These are phyloP conservation scores for Zychaea mexicana DNA, from an alignment of 371 early-diverging fungal genomes.

Conservation along the genomic window DNA sequence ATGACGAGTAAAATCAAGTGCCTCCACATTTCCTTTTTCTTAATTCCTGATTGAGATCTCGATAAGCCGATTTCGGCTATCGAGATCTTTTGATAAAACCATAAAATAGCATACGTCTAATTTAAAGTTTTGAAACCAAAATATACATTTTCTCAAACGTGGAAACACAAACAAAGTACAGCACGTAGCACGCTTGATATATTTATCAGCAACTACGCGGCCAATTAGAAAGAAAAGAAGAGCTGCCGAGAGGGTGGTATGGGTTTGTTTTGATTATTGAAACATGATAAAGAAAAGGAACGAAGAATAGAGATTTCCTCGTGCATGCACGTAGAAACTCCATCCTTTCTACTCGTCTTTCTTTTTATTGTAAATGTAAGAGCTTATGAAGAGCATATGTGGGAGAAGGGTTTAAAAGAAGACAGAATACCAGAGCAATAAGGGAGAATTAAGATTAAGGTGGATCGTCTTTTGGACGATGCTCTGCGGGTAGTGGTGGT, in stretches of 20 bases:
- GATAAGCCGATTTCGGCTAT: constrained; percentile 2
- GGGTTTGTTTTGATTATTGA: background rate
- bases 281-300: background rate
- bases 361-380: background rate
- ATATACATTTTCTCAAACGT: background rate
- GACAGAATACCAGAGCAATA: no score
- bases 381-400: background rate
- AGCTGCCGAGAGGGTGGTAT: no score
- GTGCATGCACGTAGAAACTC: background rate
- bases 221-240: no score
- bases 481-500: background rate
- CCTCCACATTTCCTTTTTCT: no score
- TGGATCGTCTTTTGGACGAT: background rate
- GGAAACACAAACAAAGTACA: no score
- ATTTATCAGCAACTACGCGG: no score
- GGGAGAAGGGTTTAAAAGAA: background rate
- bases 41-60: background rate
- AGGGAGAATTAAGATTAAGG: background rate
- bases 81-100: constrained; percentile 1
- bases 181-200: no score
- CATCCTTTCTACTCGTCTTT: background rate
- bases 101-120: background rate
- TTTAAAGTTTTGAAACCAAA: background rate
- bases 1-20: no score
- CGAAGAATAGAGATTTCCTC: background rate